Evolutionary conservation across 169 alveolate species (phyloP).

Genomic region (Miamiensis avidus): DNA sequence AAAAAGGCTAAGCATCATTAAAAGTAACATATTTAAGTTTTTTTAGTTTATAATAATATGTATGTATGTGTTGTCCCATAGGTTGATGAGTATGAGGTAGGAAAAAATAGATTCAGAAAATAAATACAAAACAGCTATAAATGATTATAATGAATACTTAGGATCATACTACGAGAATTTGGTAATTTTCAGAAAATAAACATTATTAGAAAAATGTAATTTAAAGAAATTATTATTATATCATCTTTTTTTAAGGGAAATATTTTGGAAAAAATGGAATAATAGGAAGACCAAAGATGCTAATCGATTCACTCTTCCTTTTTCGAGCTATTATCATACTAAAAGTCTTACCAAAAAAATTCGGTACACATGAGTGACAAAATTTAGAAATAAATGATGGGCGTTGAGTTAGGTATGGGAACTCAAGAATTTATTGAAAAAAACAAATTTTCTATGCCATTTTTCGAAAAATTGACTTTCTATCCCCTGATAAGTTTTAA

Average conservation of each 20-base stretch:
- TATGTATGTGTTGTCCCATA: too few species aligned
- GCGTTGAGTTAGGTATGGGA: neutral
- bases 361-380: neutral
- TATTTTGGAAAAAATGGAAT: neutral
- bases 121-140: neutral
- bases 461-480: neutral
- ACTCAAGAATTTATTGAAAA: neutral
- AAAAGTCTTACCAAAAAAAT: neutral
- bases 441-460: neutral
- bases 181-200: neutral
- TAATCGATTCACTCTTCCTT: neutral
- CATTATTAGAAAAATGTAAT: neutral
- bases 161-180: neutral
- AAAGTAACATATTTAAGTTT: neutral
- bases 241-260: neutral
- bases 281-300: neutral
- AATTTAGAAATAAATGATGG: too few species aligned
- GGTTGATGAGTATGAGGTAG: neutral
- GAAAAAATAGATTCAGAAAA: neutral
- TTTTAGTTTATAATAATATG: too few species aligned
- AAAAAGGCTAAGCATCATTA: neutral
- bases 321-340: neutral
- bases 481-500: neutral
- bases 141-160: neutral
- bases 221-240: too few species aligned